Conservation (phyloP, 345 rosid species). For the Populus euphratica region DNA sequence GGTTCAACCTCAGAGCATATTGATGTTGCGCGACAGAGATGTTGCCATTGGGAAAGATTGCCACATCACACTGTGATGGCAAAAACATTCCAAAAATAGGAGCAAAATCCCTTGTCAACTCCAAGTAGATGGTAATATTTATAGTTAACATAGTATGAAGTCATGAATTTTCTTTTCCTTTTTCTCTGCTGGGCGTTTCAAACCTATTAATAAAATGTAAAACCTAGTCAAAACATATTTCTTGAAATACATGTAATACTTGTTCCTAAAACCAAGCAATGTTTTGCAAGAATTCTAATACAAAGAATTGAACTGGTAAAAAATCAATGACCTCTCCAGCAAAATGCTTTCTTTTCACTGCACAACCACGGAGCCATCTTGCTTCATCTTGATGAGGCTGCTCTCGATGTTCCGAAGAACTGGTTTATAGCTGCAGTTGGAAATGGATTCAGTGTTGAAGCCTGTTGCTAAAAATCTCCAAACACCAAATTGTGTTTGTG, state of each 20-base stretch:
- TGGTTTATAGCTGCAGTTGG: slow-evolving; percentile 68
- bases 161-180: no score
- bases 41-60: background rate
- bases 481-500: background rate
- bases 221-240: background rate
- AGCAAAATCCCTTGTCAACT: no score
- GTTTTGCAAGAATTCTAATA: background rate
- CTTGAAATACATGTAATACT: background rate
- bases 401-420: slow-evolving; percentile 79
- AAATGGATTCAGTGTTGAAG: slow-evolving; percentile 7
- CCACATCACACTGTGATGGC: background rate
- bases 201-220: background rate
- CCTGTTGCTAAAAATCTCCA: background rate
- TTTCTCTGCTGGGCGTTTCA: background rate
- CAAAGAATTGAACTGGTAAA: background rate
- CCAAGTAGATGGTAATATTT: no score
- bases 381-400: slow-evolving; percentile 81
- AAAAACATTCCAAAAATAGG: background rate
- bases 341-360: slow-evolving; percentile 24
- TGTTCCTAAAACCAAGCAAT: background rate
- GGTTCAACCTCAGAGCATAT: background rate
- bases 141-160: no score
- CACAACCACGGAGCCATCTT: slow-evolving; percentile 56
- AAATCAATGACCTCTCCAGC: background rate
- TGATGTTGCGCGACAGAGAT: background rate